Evolutionary conservation across 2,329 filamentous ascomycete species (phyloP).

Genomic region (Colletotrichum tofieldiae): DNA sequence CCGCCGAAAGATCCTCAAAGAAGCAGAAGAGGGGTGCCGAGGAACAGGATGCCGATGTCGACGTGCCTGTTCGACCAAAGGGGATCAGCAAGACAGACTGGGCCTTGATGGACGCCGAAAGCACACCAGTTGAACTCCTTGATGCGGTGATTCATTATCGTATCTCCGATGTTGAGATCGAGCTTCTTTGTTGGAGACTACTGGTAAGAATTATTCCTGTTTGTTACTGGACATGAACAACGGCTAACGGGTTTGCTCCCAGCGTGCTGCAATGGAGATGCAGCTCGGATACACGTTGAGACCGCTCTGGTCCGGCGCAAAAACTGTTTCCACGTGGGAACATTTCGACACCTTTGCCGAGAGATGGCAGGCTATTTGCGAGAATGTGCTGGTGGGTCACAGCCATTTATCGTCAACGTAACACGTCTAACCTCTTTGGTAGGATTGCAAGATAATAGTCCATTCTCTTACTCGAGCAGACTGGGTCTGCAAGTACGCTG

Average conservation of each 20-base stretch:
- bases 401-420: too few species aligned
- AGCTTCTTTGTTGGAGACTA: slow-evolving; percentile 24
- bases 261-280: slow-evolving; percentile 14
- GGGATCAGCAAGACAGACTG: slow-evolving; percentile 26
- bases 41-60: neutral
- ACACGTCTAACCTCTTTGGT: neutral
- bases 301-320: slow-evolving; percentile 8
- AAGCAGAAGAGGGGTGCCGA: neutral
- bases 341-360: slow-evolving; percentile 11
- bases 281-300: slow-evolving; percentile 14
- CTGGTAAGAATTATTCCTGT: neutral
- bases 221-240: rapidly evolving
- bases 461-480: slow-evolving; percentile 25
- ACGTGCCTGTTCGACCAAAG: neutral
- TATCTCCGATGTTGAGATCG: slow-evolving; percentile 13
- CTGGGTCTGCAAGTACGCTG: slow-evolving; percentile 27
- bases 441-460: slow-evolving; percentile 28
- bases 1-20: neutral
- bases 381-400: neutral
- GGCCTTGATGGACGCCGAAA: neutral
- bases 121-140: neutral
- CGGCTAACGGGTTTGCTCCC: neutral
- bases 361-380: slow-evolving; percentile 10
- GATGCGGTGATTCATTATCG: slow-evolving; percentile 2
- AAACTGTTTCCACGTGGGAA: neutral